Percentiles rank a stretch among this genome's conserved stretches.
These are phyloP conservation scores for Zygoascus biomembranicola DNA, from an alignment of 805 yeast genomes.

Conservation along the genomic window DNA sequence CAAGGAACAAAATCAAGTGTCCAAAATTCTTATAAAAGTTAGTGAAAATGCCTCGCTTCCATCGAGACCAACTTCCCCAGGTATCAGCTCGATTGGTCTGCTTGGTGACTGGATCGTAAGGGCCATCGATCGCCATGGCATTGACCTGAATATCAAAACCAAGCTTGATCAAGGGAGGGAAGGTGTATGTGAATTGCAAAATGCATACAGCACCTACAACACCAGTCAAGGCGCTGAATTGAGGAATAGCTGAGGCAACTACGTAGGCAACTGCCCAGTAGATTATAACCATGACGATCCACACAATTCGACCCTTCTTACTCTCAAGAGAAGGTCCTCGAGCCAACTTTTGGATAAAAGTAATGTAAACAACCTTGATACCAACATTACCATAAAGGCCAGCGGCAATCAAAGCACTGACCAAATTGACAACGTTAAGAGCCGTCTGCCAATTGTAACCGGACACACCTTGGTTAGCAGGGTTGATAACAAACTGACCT, in stretches of 20 bases:
- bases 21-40: conserved; percentile 19
- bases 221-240: conserved; percentile 32
- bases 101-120: conserved; percentile 18
- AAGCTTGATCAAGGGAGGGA: conserved; percentile 28
- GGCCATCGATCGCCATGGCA: conserved; percentile 26
- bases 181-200: conserved; percentile 39
- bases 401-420: conserved; percentile 38
- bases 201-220: conserved; percentile 39
- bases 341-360: conserved; percentile 29
- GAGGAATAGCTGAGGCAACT: conserved; percentile 39
- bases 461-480: conserved; percentile 39
- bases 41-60: conserved; percentile 26
- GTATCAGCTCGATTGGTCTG: conserved; percentile 19
- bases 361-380: conserved; percentile 37
- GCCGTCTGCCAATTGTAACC: conserved; percentile 31
- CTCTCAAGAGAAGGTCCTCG: conserved; percentile 28
- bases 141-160: conserved; percentile 21
- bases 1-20: conserved; percentile 24
- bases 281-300: conserved; percentile 31
- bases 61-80: conserved; percentile 29
- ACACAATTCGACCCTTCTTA: conserved; percentile 29
- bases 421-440: conserved; percentile 30
- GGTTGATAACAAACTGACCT: conserved; percentile 38
- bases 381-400: conserved; percentile 41
- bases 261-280: conserved; percentile 40